phyloP scores from a whole-genome alignment of 2,329 filamentous ascomycete species.

The Claviceps sorghi region DNA sequence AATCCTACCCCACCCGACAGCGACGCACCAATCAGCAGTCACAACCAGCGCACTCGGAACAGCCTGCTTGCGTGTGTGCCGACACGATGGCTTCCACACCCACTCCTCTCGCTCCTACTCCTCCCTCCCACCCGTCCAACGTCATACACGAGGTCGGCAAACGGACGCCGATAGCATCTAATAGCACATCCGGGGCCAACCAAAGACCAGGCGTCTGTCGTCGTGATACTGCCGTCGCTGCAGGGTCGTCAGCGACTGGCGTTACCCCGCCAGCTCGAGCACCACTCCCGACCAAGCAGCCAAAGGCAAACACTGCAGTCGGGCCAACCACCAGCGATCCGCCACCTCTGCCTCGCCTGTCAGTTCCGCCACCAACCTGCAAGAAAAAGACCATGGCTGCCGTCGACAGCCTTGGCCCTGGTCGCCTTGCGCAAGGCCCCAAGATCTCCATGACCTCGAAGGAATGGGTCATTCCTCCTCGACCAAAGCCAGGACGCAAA shows the following conservation, averaged over 20 bases:
- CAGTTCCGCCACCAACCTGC: constrained; percentile 16
- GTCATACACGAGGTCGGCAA: not conserved
- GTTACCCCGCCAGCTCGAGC: constrained; percentile 10
- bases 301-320: constrained; percentile 7
- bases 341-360: constrained; percentile 16
- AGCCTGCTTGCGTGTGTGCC: constrained; percentile 3
- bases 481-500: constrained; percentile 83
- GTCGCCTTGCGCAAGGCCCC: constrained; percentile 24
- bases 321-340: constrained; percentile 14
- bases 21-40: constrained; percentile 4
- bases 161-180: constrained; percentile 1
- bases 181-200: not conserved
- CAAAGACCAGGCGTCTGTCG: constrained; percentile 3
- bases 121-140: constrained; percentile 3
- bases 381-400: constrained; percentile 35
- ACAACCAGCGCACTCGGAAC: constrained; percentile 2
- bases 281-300: constrained; percentile 11
- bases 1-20: not conserved
- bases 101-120: constrained; percentile 10
- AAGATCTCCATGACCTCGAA: constrained; percentile 56
- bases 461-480: constrained; percentile 74
- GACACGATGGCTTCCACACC: constrained; percentile 13
- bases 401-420: constrained; percentile 29
- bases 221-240: constrained; percentile 8
- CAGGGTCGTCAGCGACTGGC: constrained; percentile 5